phyloP scores from a whole-genome alignment of 2,329 filamentous ascomycete genomes.

The Diaporthe batatas region DNA sequence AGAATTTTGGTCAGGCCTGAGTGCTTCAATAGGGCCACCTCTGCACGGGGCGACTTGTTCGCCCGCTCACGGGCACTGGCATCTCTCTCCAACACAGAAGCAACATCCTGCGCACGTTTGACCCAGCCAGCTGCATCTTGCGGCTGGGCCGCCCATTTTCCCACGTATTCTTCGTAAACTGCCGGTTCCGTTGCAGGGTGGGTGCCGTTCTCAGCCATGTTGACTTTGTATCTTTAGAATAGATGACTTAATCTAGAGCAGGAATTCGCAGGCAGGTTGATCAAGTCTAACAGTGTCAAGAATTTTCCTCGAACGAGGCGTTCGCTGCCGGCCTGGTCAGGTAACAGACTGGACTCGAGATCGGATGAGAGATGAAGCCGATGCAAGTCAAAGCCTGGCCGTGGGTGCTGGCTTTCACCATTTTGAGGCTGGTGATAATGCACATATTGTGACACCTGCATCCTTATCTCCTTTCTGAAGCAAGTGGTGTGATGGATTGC shows the following conservation, averaged over 20 bases:
- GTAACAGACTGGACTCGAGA: too few relatives aligned
- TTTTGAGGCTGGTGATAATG: not conserved
- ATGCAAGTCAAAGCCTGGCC: not conserved
- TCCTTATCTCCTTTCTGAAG: not conserved
- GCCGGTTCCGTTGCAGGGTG: constrained; percentile 50
- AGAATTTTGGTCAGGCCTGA: constrained; percentile 56
- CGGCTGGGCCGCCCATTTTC: constrained; percentile 53
- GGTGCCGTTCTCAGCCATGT: constrained; percentile 15
- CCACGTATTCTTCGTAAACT: constrained; percentile 54
- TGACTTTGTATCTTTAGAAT: not conserved
- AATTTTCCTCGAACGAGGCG: too few relatives aligned
- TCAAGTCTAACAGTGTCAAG: too few relatives aligned
- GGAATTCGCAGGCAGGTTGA: not conserved
- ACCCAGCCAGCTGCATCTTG: constrained; percentile 53
- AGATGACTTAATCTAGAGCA: not conserved
- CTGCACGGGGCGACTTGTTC: constrained; percentile 57
- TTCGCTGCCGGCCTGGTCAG: too few relatives aligned
- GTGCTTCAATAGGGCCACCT: constrained; percentile 57
- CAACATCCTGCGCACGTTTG: constrained; percentile 55
- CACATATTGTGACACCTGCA: not conserved
- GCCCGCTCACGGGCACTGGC: constrained; percentile 53
- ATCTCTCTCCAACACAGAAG: constrained; percentile 52
- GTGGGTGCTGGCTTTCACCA: not conserved
- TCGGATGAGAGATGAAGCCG: too few relatives aligned
- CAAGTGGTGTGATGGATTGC: constrained; percentile 25